These are phyloP conservation scores for Malania oleifera DNA, from an alignment of 164 flowering plant genomes.

Conservation along the genomic window DNA sequence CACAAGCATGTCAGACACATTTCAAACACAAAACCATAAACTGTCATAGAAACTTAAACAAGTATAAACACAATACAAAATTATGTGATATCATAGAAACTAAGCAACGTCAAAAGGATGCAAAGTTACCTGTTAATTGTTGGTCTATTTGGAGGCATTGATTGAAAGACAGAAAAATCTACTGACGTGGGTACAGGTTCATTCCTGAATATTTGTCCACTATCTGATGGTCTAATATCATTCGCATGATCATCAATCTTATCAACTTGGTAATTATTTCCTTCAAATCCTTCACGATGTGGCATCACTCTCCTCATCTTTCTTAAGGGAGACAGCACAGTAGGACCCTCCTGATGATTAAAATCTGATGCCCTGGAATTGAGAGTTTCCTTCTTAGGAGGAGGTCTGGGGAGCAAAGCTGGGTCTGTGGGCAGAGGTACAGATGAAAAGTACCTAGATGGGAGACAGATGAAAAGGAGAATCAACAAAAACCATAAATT, in stretches of 20 bases:
- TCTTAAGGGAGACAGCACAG: conserved; percentile 87
- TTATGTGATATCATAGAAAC: no score
- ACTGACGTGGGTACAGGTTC: conserved; percentile 70
- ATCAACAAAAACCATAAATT: conserved; percentile 1
- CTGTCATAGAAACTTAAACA: no score
- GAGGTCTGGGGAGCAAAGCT: conserved; percentile 78
- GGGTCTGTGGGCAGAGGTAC: conserved; percentile 87
- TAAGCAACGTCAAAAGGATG: no score
- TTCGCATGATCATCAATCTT: conserved; percentile 41
- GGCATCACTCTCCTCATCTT: conserved; percentile 84
- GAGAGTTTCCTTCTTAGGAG: conserved; percentile 59
- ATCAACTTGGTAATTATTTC: conserved; percentile 28
- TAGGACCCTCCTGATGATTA: conserved; percentile 62
- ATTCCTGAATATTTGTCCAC: conserved; percentile 40
- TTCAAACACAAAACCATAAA: no score
- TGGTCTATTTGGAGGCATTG: conserved; percentile 63
- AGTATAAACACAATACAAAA: no score
- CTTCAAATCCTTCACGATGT: conserved; percentile 58
- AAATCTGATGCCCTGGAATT: conserved; percentile 44
- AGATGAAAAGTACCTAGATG: conserved; percentile 76
- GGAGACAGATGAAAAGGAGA: conserved; percentile 6
- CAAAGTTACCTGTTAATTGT: conserved; percentile 92
- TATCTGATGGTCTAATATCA: conserved; percentile 36
- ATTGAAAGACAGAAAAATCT: conserved; percentile 70
- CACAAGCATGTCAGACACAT: no score